Conservation (phyloP, 108 stramenopile species). For the Parietichytrium sp. region DNA sequence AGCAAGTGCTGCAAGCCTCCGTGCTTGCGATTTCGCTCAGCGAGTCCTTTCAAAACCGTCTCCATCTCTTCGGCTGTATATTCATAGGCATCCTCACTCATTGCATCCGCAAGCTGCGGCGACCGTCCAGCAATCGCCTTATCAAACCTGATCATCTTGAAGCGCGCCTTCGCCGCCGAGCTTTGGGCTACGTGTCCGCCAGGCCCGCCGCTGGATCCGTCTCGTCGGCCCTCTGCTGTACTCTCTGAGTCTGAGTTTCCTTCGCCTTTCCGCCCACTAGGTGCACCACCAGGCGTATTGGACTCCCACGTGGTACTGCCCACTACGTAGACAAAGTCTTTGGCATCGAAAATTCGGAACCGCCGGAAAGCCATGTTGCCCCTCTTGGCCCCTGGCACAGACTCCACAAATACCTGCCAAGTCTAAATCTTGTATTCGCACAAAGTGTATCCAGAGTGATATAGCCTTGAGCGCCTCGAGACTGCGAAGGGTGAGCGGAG, state of each 20-base stretch:
- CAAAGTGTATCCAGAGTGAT: too few species aligned
- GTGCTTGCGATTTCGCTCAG: not conserved
- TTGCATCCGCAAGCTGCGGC: not conserved
- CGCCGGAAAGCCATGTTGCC: too few species aligned
- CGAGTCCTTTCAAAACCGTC: not conserved
- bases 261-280: too few species aligned
- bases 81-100: not conserved
- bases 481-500: too few species aligned
- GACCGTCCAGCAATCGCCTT: not conserved
- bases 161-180: not conserved
- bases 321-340: constrained; percentile 12
- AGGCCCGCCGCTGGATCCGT: not conserved
- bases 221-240: not conserved
- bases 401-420: too few species aligned
- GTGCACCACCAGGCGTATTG: too few species aligned
- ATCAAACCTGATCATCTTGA: not conserved
- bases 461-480: too few species aligned
- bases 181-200: not conserved
- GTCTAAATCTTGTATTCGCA: too few species aligned
- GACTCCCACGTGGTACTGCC: not conserved
- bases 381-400: too few species aligned
- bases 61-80: not conserved
- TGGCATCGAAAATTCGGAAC: not conserved
- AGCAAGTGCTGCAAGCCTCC: not conserved
- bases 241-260: too few species aligned